Evolutionary conservation across 352 stramenopile genomes (phyloP).

Genomic region (Globisporangium abappressorium): DNA sequence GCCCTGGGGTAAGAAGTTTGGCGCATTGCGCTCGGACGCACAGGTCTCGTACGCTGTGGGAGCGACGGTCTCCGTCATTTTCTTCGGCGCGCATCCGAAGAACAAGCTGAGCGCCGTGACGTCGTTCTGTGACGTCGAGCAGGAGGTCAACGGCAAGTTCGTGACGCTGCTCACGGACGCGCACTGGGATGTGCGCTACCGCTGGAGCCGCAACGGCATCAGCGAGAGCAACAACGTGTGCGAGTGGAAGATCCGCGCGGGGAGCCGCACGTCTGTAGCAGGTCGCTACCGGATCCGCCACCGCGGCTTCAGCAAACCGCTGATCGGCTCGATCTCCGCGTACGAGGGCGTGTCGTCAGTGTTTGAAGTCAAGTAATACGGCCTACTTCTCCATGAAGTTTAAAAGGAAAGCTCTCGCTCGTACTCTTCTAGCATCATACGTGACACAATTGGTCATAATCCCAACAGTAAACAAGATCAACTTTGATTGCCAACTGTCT

Average conservation of each 20-base stretch:
- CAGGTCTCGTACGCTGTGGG: slow-evolving; percentile 26
- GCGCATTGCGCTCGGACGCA: slow-evolving; percentile 25
- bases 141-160: slow-evolving; percentile 22
- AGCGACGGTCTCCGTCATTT: slow-evolving; percentile 29
- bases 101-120: slow-evolving; percentile 20
- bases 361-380: background rate
- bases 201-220: slow-evolving; percentile 25
- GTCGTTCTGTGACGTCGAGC: slow-evolving; percentile 50
- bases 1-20: slow-evolving; percentile 21
- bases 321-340: slow-evolving; percentile 21
- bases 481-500: background rate
- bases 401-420: too few relatives aligned
- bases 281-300: slow-evolving; percentile 43
- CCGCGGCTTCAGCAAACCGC: slow-evolving; percentile 35
- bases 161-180: slow-evolving; percentile 39
- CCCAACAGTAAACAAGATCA: background rate
- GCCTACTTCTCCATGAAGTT: background rate
- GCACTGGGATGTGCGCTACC: slow-evolving; percentile 49
- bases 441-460: too few relatives aligned
- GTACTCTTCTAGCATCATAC: too few relatives aligned
- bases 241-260: slow-evolving; percentile 21
- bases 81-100: slow-evolving; percentile 42
- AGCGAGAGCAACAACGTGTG: slow-evolving; percentile 37
- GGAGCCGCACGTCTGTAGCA: slow-evolving; percentile 17
- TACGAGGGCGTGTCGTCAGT: slow-evolving; percentile 1